A percentile compares a stretch with the other conserved stretches of the same genome.
phyloP scores from a whole-genome alignment of 306 rosid species.

The peach (Prunus persica) region DNA sequence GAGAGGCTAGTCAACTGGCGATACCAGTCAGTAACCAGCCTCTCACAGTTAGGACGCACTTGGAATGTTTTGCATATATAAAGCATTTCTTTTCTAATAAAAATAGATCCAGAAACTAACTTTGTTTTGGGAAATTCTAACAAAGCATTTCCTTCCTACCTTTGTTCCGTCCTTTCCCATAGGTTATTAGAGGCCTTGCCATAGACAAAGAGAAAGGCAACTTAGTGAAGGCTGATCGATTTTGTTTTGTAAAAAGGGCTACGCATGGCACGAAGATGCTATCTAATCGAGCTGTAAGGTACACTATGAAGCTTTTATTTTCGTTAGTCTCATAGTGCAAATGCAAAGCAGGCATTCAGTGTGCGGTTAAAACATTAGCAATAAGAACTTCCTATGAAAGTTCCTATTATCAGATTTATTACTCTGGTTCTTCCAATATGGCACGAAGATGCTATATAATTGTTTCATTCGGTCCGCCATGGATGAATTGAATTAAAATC shows the following conservation, averaged over 20 bases:
- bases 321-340: constrained; percentile 7
- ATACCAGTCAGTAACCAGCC: no score
- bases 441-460: constrained; percentile 75
- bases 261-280: constrained; percentile 94
- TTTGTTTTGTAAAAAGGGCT: constrained; percentile 87
- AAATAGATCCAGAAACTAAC: no score
- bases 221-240: constrained; percentile 94
- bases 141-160: not conserved
- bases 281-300: constrained; percentile 87
- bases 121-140: no score
- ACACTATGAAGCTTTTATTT: constrained; percentile 28
- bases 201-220: constrained; percentile 95
- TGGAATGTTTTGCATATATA: no score
- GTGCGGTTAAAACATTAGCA: not conserved
- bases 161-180: constrained; percentile 1
- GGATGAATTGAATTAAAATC: no score
- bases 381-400: not conserved
- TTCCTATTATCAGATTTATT: no score
- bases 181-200: constrained; percentile 98
- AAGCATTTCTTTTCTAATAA: no score
- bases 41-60: no score
- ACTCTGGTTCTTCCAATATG: constrained; percentile 23
- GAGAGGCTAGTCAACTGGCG: no score
- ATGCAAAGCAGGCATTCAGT: constrained; percentile 3
- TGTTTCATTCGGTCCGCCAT: no score